Evolutionary conservation across 495 filamentous ascomycete genomes (phyloP), one percentile per base, ranked within the genome.

Genomic region (Terfezia boudieri): DNA sequence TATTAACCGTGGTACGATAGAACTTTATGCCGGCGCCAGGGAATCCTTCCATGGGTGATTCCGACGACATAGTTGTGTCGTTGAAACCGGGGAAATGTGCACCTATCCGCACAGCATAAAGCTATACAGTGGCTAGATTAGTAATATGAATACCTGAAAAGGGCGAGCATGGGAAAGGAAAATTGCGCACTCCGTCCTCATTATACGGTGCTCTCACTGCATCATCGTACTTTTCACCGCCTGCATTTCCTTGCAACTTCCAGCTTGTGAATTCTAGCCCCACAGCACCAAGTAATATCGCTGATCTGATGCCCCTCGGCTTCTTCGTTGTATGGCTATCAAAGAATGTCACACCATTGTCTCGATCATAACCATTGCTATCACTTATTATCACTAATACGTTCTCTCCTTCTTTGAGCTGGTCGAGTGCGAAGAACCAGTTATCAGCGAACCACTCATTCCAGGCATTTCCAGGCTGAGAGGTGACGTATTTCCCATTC

Each of bases 241-340:
- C 78, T 1, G 86, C 69, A 59, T 88, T 88, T 1, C 84, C 84
- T 0, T 81, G 82, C n/a, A 88, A 59, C 64, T 84, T 86, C 83
- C 83, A 88, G n/a, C 55, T 48, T 36, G 64, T 74, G 58, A 87
- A 76, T 52, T 50, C 41, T 46, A 46, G 4, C 17, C 37, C 48
- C 20, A 69, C 64, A 9, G 66, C 56, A 32, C 57, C 59, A 17
- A 68, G 74, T 43, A 85, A 71, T 0, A 59, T 57, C 61, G 78
- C 84, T 60, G 72, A 67, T 8, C 82, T 67, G 26, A 87, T 78
- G 7, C 83, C 82, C 52, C 83, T 77, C 0, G 81, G 80, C 36
- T 74, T 74, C 57, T 78, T 79, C 51, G 78, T 55, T 0, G 58
- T 58, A 38, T 61, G 38, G 14, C 53, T 51, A n/a, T 58, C 73